Percentiles rank a stretch among this genome's conserved stretches.
These are phyloP conservation scores for Calonectria leucothoes DNA, from an alignment of 2,329 filamentous ascomycete species.

Conservation along the genomic window DNA sequence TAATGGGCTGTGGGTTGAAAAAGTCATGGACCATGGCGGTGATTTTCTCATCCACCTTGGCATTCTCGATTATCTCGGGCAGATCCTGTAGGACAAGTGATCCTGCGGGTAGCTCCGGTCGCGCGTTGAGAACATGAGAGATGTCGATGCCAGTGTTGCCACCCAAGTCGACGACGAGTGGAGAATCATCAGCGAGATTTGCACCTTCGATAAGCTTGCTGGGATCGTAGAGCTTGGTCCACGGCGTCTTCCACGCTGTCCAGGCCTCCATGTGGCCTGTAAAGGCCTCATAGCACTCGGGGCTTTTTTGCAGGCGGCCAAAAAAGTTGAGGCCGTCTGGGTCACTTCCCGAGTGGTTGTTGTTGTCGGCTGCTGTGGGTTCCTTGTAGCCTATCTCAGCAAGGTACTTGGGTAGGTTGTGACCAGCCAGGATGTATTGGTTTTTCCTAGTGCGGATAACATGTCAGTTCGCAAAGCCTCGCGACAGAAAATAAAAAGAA, in stretches of 20 bases:
- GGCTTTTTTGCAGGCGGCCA: conserved; percentile 27
- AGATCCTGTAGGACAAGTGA: conserved; percentile 28
- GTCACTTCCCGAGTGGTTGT: conserved; percentile 23
- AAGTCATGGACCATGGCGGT: conserved; percentile 29
- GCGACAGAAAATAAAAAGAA: accelerated
- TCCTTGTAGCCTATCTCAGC: conserved; percentile 25
- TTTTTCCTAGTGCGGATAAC: conserved; percentile 17
- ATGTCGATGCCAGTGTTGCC: conserved; percentile 34
- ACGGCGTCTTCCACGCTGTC: conserved; percentile 33
- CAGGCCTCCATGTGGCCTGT: conserved; percentile 33
- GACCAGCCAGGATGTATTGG: conserved; percentile 30
- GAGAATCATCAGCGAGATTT: conserved; percentile 8
- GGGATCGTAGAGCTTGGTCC: conserved; percentile 32
- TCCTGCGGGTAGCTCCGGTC: conserved; percentile 18
- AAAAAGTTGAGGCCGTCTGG: conserved; percentile 32
- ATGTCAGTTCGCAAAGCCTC: background rate
- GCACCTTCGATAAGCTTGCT: conserved; percentile 21
- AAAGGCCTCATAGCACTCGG: conserved; percentile 31
- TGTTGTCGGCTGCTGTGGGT: conserved; percentile 18
- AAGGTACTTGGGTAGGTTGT: conserved; percentile 32
- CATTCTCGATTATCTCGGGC: conserved; percentile 24
- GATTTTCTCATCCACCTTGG: conserved; percentile 25
- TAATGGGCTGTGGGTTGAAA: conserved; percentile 26
- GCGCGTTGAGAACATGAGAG: conserved; percentile 9
- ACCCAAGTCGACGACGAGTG: conserved; percentile 31